A percentile compares a stretch with the other conserved stretches of the same genome.
phyloP scores from a whole-genome alignment of 345 rosid genomes.

The Aethionema arabicum region DNA sequence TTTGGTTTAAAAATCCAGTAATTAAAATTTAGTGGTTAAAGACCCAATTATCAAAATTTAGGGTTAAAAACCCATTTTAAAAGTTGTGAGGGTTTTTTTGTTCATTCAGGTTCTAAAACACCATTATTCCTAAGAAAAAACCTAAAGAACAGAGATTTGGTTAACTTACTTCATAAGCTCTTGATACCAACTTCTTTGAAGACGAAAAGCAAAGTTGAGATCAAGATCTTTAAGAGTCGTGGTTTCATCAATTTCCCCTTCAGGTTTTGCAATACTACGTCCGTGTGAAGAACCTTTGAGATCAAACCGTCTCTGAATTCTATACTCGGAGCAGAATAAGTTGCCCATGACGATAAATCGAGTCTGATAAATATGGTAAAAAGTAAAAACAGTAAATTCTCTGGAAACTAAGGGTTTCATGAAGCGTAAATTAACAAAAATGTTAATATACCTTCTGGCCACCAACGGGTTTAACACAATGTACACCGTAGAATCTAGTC shows the following conservation, averaged over 20 bases:
- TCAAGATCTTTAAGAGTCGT: slow-evolving; percentile 95
- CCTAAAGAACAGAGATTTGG: too few relatives aligned
- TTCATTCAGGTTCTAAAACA: too few relatives aligned
- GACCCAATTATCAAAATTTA: too few relatives aligned
- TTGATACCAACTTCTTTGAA: slow-evolving; percentile 77
- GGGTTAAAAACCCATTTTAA: too few relatives aligned
- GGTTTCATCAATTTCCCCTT: slow-evolving; percentile 90
- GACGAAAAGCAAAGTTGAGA: slow-evolving; percentile 86
- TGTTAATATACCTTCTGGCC: slow-evolving; percentile 68
- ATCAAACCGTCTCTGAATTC: slow-evolving; percentile 93
- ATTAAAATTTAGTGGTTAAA: too few relatives aligned
- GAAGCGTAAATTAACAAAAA: slow-evolving; percentile 9
- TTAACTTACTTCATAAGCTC: slow-evolving; percentile 72
- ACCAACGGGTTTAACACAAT: slow-evolving; percentile 91
- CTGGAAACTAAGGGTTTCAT: neutral
- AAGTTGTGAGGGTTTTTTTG: too few relatives aligned
- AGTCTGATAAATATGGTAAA: slow-evolving; percentile 42
- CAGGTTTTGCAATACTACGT: slow-evolving; percentile 78
- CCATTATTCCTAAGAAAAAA: too few relatives aligned
- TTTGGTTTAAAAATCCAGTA: too few relatives aligned
- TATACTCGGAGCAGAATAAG: slow-evolving; percentile 89
- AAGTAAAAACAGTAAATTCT: slow-evolving; percentile 17
- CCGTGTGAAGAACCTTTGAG: slow-evolving; percentile 98
- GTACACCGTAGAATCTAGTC: slow-evolving; percentile 92
- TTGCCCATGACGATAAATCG: slow-evolving; percentile 98